Evolutionary conservation across 768 basidiomycete species (phyloP), one percentile per base, ranked within the genome.

Genomic region (Xanthoconium purpureum): DNA sequence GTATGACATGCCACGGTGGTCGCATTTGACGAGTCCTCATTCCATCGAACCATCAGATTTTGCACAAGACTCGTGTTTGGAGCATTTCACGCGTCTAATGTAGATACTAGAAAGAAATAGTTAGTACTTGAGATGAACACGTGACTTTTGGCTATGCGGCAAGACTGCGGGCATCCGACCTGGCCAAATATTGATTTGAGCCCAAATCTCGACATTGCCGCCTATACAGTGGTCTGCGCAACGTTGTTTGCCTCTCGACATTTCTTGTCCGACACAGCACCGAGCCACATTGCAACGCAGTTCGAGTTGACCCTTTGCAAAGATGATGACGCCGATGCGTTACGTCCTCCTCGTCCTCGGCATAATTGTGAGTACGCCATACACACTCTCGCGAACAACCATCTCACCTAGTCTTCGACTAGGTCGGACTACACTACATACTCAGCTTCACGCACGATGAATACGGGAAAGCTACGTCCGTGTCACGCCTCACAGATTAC

Each of bases 311-410:
- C 32, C 47, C 28, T 50, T 43, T 40, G 29, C 68, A 71, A 65
- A 68, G 62, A 80, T 84, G 78, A 78, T 84, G 78, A 82, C 85
- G 48, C 79, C 84, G 44, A 77, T 81, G 74, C 80, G 85, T 63
- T 83, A 84, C 55, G 69, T 88, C 48, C 54, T 80, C 33, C 69
- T 84, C 56, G 68, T 75, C 50, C 62, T 84, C 36, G 73, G 71
- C 56, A 64, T 77, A 47, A 73, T 84, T 51, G 84, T 84, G 55
- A 55, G 81, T 29, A 43, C 50, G 71, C 30, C n/a, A 28, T 36
- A 6, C 11, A 1, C 13, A 37, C 32, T n/a, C 39, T 37, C 24
- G 24, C 1, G n/a, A n/a, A 38, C 10, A 30, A 9, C 13, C 45
- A 10, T 53, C 63, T 70, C 28, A 68, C 44, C 33, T 30, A 24